Percentiles rank a stretch among this genome's conserved stretches.
phyloP scores from a whole-genome alignment of 306 rosid species.

The Citrullus colocynthis region DNA sequence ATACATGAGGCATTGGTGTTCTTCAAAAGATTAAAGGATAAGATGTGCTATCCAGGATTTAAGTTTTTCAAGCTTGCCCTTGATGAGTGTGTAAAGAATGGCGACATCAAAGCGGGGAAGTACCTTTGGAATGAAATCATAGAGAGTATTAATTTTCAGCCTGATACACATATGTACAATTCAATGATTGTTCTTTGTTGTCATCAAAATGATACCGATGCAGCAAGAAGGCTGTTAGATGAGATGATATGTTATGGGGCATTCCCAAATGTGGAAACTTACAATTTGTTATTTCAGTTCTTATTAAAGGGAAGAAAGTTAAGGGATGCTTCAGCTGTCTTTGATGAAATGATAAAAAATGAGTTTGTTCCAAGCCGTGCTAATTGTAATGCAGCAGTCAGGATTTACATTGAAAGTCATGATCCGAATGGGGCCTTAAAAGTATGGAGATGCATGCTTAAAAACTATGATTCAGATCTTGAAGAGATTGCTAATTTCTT shows the following conservation, averaged over 20 bases:
- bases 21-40: constrained; percentile 29
- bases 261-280: constrained; percentile 38
- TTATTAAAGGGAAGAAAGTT: constrained; percentile 33
- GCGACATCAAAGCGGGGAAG: constrained; percentile 28
- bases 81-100: constrained; percentile 35
- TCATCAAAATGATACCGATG: constrained; percentile 14
- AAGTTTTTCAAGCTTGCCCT: constrained; percentile 45
- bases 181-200: constrained; percentile 41
- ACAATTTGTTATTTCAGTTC: constrained; percentile 38
- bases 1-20: constrained; percentile 25
- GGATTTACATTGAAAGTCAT: constrained; percentile 27
- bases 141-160: constrained; percentile 13
- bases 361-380: constrained; percentile 44
- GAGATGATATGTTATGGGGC: constrained; percentile 41
- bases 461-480: constrained; percentile 27
- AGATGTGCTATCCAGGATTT: constrained; percentile 43
- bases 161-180: constrained; percentile 35
- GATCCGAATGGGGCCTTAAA: constrained; percentile 35
- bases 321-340: constrained; percentile 29
- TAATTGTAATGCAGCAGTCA: constrained; percentile 39
- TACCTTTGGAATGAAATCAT: constrained; percentile 44
- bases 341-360: constrained; percentile 52
- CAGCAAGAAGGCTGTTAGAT: constrained; percentile 31
- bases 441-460: constrained; percentile 47
- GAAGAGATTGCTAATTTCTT: constrained; percentile 38